These are phyloP conservation scores for Botrytis squamosa DNA, from an alignment of 2,329 filamentous ascomycete species.

Conservation along the genomic window DNA sequence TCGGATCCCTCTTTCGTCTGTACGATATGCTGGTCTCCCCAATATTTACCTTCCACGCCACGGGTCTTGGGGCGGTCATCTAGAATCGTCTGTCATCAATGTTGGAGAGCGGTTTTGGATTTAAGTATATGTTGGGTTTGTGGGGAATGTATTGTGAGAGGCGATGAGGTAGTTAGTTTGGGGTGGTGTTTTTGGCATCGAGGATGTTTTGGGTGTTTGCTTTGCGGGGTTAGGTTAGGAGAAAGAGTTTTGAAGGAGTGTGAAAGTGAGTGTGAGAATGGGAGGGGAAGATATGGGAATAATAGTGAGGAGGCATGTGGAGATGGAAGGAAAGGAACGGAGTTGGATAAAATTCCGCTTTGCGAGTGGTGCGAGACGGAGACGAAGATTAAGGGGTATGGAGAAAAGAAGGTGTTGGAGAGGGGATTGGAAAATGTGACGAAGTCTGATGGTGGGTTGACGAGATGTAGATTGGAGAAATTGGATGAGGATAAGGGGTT, in stretches of 20 bases:
- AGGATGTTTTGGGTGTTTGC: conserved; percentile 55
- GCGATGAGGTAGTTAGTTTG: conserved; percentile 56
- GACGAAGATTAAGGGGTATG: conserved; percentile 28
- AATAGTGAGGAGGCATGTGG: conserved; percentile 2
- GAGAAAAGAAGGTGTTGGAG: conserved; percentile 40
- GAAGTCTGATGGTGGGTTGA: conserved; percentile 48
- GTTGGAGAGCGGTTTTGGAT: conserved; percentile 50
- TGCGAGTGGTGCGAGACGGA: conserved; percentile 50
- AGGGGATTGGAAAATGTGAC: conserved; percentile 48
- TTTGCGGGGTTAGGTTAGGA: conserved; percentile 47
- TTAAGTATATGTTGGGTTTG: conserved; percentile 59
- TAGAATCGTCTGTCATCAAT: conserved; percentile 50
- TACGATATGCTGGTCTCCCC: conserved; percentile 54
- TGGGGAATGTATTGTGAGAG: conserved; percentile 53
- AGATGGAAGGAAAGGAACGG: conserved; percentile 35
- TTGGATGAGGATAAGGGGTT: conserved; percentile 31
- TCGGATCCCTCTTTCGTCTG: conserved; percentile 48
- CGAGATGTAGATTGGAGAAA: conserved; percentile 46
- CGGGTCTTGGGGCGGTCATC: conserved; percentile 47
- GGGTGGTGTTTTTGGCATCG: conserved; percentile 62
- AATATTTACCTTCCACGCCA: conserved; percentile 39
- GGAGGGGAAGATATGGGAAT: not conserved
- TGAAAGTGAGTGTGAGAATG: not conserved
- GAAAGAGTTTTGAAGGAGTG: conserved; percentile 15
- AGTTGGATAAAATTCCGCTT: conserved; percentile 50